These are phyloP conservation scores for Starmerella sp. DNA, from an alignment of 805 yeast genomes.

Conservation along the genomic window DNA sequence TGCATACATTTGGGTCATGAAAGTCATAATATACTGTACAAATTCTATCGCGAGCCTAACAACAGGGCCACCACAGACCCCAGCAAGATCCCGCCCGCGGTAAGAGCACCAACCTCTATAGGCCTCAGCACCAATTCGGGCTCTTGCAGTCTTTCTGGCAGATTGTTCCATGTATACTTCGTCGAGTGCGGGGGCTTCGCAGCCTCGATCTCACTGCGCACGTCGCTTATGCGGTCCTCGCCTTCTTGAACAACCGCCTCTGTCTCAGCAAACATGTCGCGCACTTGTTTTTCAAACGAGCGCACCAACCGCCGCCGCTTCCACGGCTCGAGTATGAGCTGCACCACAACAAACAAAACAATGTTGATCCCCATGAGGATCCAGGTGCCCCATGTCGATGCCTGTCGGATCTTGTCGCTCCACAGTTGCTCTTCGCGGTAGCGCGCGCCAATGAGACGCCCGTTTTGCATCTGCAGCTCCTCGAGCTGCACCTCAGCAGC, in stretches of 20 bases:
- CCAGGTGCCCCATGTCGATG: conserved; percentile 96
- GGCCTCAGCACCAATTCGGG: conserved; percentile 13
- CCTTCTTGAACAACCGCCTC: neutral
- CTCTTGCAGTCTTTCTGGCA: conserved; percentile 6
- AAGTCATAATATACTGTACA: neutral
- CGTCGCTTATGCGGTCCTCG: neutral
- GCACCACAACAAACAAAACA: conserved; percentile 64
- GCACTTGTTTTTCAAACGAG: conserved; percentile 73
- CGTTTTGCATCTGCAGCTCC: conserved; percentile 52
- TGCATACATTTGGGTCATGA: too few species aligned
- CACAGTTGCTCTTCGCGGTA: conserved; percentile 96
- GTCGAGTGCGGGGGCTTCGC: neutral
- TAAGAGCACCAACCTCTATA: conserved; percentile 13
- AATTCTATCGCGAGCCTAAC: neutral
- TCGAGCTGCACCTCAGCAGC: conserved; percentile 46
- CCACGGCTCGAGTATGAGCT: conserved; percentile 89
- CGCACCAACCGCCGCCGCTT: conserved; percentile 69
- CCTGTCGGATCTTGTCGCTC: conserved; percentile 91
- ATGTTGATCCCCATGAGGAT: conserved; percentile 79
- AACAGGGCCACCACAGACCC: neutral
- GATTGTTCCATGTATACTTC: conserved; percentile 5
- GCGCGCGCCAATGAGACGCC: conserved; percentile 69
- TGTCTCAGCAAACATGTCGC: conserved; percentile 24
- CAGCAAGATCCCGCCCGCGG: conserved; percentile 1
- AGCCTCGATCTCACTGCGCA: neutral